These are phyloP conservation scores for Lomentospora prolificans DNA, from an alignment of 2,329 filamentous ascomycete genomes.

Conservation along the genomic window DNA sequence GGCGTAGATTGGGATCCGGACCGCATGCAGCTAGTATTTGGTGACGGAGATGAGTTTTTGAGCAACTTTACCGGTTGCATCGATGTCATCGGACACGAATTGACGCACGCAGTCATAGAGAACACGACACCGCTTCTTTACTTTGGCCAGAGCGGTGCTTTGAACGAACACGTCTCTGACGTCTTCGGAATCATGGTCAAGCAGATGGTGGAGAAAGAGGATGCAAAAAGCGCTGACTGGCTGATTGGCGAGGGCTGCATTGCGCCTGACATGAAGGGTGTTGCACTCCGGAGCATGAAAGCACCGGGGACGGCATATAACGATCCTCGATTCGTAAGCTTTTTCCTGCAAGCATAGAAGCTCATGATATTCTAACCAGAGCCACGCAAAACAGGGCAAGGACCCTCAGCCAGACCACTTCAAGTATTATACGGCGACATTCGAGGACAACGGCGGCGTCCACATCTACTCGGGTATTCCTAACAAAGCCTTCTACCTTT, in stretches of 20 bases:
- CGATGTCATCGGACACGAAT: conserved; percentile 48
- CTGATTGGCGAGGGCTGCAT: conserved; percentile 44
- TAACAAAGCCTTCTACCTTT: conserved; percentile 7
- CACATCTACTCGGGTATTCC: conserved; percentile 8
- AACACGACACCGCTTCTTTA: conserved; percentile 40
- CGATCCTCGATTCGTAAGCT: conserved; percentile 36
- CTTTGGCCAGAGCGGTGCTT: conserved; percentile 38
- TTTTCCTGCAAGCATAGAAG: not conserved
- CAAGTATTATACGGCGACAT: conserved; percentile 27
- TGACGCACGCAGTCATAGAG: conserved; percentile 45
- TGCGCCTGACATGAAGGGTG: conserved; percentile 37
- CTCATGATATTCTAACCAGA: not conserved
- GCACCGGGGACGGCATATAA: conserved; percentile 41
- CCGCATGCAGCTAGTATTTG: conserved; percentile 43
- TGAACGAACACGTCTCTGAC: conserved; percentile 48
- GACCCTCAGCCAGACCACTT: conserved; percentile 43
- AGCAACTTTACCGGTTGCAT: conserved; percentile 40
- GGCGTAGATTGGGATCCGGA: conserved; percentile 43
- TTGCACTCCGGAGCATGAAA: conserved; percentile 45
- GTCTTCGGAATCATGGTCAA: conserved; percentile 49
- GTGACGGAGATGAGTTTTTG: conserved; percentile 42
- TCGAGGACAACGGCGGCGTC: conserved; percentile 37
- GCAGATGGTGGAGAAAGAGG: conserved; percentile 37
- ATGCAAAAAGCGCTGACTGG: conserved; percentile 39
- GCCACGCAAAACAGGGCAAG: conserved; percentile 28